phyloP scores from a whole-genome alignment of 139 green algal species.

The Raphidocelis subcapitata region DNA sequence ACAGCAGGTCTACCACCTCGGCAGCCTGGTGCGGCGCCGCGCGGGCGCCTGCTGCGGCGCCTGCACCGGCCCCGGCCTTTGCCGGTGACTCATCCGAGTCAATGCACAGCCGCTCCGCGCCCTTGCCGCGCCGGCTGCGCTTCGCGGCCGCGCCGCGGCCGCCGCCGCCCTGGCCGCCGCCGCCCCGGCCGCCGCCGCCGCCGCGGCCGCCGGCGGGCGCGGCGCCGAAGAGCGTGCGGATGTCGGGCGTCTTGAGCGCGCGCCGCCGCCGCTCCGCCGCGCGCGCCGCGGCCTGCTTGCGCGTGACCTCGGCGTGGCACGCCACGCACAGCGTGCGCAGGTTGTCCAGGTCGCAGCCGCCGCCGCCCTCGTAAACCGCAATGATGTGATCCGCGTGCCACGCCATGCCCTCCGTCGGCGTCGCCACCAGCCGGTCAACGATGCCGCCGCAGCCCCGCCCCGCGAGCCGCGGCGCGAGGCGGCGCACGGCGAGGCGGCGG shows the following conservation, averaged over 20 bases:
- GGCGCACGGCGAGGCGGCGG: constrained; percentile 2
- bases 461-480: constrained; percentile 14
- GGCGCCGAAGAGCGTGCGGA: constrained; percentile 35
- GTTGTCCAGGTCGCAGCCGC: constrained; percentile 87
- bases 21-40: no score
- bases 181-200: background rate
- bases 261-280: constrained; percentile 35
- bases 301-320: constrained; percentile 63
- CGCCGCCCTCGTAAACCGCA: constrained; percentile 82
- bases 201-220: background rate
- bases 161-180: background rate
- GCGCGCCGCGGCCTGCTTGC: constrained; percentile 41
- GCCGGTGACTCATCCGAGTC: background rate
- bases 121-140: background rate
- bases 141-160: background rate
- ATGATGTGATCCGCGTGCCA: constrained; percentile 92
- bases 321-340: constrained; percentile 84
- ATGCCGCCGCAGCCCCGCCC: background rate
- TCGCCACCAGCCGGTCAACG: background rate
- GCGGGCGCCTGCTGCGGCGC: no score
- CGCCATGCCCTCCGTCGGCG: constrained; percentile 69
- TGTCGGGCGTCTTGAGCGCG: constrained; percentile 39
- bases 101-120: background rate
- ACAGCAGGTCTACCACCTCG: no score
- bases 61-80: background rate